A percentile compares a stretch with the other conserved stretches of the same genome.
These are phyloP conservation scores for Dactylellina haptotyla DNA, from an alignment of 2,329 filamentous ascomycete species.

Conservation along the genomic window DNA sequence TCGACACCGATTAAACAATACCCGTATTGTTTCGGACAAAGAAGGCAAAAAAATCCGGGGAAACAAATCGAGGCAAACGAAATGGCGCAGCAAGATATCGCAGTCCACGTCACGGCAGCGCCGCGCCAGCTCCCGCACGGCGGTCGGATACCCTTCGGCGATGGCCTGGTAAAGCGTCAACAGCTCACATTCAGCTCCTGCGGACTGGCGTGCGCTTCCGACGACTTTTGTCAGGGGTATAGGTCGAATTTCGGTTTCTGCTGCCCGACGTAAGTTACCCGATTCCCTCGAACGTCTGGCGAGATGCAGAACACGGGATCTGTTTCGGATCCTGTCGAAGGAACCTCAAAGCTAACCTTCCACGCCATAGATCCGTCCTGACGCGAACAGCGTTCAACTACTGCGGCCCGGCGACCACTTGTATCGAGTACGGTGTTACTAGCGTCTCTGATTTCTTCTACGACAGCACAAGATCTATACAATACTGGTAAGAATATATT, in stretches of 20 bases:
- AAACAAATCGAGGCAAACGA: neutral
- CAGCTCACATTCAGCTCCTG: slow-evolving; percentile 41
- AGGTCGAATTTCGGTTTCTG: slow-evolving; percentile 48
- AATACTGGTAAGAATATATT: slow-evolving; percentile 41
- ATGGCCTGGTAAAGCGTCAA: slow-evolving; percentile 40
- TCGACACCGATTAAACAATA: slow-evolving; percentile 3
- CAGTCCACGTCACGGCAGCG: slow-evolving; percentile 29
- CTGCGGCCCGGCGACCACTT: slow-evolving; percentile 39
- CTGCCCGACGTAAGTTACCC: slow-evolving; percentile 37
- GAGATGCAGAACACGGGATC: too few relatives aligned
- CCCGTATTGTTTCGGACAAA: slow-evolving; percentile 19
- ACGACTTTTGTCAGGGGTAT: slow-evolving; percentile 44
- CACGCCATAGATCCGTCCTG: slow-evolving; percentile 28
- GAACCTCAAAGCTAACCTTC: neutral
- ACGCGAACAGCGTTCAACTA: slow-evolving; percentile 44
- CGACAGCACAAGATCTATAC: slow-evolving; percentile 49
- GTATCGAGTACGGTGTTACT: slow-evolving; percentile 40
- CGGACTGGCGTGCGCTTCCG: slow-evolving; percentile 29
- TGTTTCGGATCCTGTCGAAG: neutral
- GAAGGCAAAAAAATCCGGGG: neutral
- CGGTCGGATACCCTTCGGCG: slow-evolving; percentile 29
- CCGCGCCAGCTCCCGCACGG: slow-evolving; percentile 22
- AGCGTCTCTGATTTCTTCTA: slow-evolving; percentile 43
- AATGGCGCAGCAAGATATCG: slow-evolving; percentile 14
- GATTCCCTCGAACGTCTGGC: neutral